phyloP scores from a whole-genome alignment of 495 filamentous ascomycete species.

The Aspergillus olivimuriae region DNA sequence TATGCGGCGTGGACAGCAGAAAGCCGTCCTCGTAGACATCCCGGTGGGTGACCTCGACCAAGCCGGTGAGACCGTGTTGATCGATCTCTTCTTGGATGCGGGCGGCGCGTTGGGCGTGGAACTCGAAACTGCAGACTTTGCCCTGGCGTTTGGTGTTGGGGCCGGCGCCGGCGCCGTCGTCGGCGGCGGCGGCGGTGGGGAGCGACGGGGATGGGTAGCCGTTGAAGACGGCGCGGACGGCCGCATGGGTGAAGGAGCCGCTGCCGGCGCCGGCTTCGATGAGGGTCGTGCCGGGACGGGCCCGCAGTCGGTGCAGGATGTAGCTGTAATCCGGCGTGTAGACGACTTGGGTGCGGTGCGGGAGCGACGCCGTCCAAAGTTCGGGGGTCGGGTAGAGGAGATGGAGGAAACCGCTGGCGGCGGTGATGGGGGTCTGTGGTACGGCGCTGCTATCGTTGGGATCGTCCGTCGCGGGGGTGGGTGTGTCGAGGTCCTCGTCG shows the following conservation, averaged over 20 bases:
- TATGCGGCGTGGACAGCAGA: slow-evolving; percentile 44
- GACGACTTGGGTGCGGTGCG: slow-evolving; percentile 94
- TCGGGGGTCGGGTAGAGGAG: slow-evolving; percentile 88
- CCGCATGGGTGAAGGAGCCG: slow-evolving; percentile 91
- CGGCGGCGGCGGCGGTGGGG: too few species aligned
- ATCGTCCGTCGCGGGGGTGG: slow-evolving; percentile 17
- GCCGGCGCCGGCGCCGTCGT: slow-evolving; percentile 13
- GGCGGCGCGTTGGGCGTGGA: slow-evolving; percentile 68
- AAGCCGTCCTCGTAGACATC: slow-evolving; percentile 92
- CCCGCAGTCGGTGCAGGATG: slow-evolving; percentile 80
- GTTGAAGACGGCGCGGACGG: slow-evolving; percentile 80
- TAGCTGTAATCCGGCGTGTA: slow-evolving; percentile 98
- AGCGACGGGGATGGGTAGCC: too few species aligned
- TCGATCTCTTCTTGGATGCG: slow-evolving; percentile 68
- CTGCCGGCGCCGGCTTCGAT: slow-evolving; percentile 95
- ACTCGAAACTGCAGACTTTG: slow-evolving; percentile 90
- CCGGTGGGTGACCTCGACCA: slow-evolving; percentile 80
- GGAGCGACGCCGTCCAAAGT: slow-evolving; percentile 82
- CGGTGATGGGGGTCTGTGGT: slow-evolving; percentile 45
- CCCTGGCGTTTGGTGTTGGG: slow-evolving; percentile 44
- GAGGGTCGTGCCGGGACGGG: slow-evolving; percentile 67
- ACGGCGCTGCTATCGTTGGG: slow-evolving; percentile 17
- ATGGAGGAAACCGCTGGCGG: slow-evolving; percentile 81
- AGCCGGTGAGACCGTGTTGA: slow-evolving; percentile 61
- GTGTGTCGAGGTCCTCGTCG: slow-evolving; percentile 35